Percentiles rank a stretch among this genome's conserved stretches.
These are phyloP conservation scores for Corchorus capsularis DNA, from an alignment of 345 rosid species.

Conservation along the genomic window DNA sequence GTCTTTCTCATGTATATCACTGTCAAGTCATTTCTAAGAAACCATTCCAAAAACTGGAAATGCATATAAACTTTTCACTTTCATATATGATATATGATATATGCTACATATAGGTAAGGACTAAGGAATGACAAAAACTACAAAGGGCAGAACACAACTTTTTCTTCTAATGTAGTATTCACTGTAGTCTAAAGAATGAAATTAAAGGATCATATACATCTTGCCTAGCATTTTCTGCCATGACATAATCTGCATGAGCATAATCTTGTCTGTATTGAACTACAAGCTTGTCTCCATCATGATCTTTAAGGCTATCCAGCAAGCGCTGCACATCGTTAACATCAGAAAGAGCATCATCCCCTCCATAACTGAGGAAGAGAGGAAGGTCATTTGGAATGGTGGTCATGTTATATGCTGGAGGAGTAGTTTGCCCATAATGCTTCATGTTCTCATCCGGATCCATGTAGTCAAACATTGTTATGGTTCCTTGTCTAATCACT, in stretches of 20 bases:
- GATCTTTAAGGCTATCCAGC: slow-evolving; percentile 40
- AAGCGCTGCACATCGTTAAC: slow-evolving; percentile 37
- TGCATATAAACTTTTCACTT: not conserved
- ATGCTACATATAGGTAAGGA: not conserved
- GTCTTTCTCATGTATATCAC: not conserved
- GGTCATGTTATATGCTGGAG: slow-evolving; percentile 48
- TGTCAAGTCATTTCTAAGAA: not conserved
- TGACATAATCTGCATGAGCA: slow-evolving; percentile 54
- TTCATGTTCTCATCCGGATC: slow-evolving; percentile 38
- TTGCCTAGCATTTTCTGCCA: slow-evolving; percentile 47
- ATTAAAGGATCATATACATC: slow-evolving; percentile 50
- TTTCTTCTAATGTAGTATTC: not conserved
- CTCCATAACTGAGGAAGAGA: slow-evolving; percentile 47
- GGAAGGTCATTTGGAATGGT: slow-evolving; percentile 51
- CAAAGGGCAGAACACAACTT: not conserved
- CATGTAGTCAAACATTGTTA: slow-evolving; percentile 42
- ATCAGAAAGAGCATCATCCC: slow-evolving; percentile 51
- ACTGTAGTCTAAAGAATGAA: slow-evolving; percentile 41
- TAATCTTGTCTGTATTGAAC: slow-evolving; percentile 31
- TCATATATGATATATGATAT: not conserved
- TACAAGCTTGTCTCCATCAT: slow-evolving; percentile 41
- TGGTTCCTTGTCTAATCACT: slow-evolving; percentile 51
- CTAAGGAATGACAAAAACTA: not conserved
- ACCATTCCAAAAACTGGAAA: not conserved
- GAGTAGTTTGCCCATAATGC: slow-evolving; percentile 44